These are phyloP conservation scores for Crocinoboletus sp. DNA, from an alignment of 1,284 basidiomycete species.

Conservation along the genomic window DNA sequence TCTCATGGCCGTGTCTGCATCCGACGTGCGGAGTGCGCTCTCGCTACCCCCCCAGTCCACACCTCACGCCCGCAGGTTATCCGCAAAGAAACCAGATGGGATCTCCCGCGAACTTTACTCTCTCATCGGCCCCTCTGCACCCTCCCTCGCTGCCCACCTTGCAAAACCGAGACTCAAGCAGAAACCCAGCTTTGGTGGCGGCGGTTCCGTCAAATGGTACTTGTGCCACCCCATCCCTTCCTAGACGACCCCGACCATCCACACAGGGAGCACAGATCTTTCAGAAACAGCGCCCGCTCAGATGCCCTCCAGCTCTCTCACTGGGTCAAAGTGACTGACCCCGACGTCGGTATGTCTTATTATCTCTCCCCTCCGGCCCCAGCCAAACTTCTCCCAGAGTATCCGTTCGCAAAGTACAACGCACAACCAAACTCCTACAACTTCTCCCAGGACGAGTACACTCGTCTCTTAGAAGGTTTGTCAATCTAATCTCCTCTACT, in stretches of 20 bases:
- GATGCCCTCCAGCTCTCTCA: conserved; percentile 61
- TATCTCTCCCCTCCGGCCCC: neutral
- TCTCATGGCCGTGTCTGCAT: conserved; percentile 60
- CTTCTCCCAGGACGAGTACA: conserved; percentile 93
- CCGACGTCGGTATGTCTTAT: conserved; percentile 45
- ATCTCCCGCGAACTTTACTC: conserved; percentile 93
- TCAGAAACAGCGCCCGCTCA: conserved; percentile 60
- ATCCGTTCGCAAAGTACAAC: conserved; percentile 81
- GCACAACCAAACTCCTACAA: conserved; percentile 64
- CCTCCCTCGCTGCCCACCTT: conserved; percentile 71
- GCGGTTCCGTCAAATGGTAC: conserved; percentile 65
- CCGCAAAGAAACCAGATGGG: conserved; percentile 72
- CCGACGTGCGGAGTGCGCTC: conserved; percentile 80
- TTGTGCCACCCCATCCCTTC: conserved; percentile 2
- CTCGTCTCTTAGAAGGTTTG: conserved; percentile 69
- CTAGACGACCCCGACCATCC: neutral
- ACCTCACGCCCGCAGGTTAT: conserved; percentile 11
- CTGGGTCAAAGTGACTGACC: conserved; percentile 64
- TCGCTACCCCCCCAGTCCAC: conserved; percentile 42
- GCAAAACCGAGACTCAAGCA: conserved; percentile 85
- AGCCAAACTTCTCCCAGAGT: conserved; percentile 43
- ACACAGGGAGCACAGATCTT: conserved; percentile 68
- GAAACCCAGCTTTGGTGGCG: conserved; percentile 66
- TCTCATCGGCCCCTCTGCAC: conserved; percentile 89
- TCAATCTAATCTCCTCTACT: neutral